phyloP scores from a whole-genome alignment of 1,284 basidiomycete genomes.

The Microbotryum silenes-acaulis region DNA sequence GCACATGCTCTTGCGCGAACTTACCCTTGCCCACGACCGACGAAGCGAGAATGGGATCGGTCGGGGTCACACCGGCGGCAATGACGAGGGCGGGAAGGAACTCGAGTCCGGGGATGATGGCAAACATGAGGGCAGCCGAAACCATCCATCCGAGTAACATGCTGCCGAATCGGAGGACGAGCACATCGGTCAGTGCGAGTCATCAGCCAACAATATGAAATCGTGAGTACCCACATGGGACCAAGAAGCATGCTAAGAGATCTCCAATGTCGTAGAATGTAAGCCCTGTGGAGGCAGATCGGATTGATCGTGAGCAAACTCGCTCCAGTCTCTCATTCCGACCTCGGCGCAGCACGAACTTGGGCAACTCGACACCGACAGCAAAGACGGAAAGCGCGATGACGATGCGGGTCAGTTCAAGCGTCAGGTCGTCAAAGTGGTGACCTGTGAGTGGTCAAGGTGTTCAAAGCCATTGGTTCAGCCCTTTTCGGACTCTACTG shows the following conservation, averaged over 20 bases:
- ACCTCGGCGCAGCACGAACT: constrained; percentile 40
- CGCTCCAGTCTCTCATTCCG: constrained; percentile 25
- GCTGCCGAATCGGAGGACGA: background rate
- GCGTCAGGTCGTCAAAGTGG: constrained; percentile 40
- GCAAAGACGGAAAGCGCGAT: constrained; percentile 97
- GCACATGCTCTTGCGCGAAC: constrained; percentile 97
- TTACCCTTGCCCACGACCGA: constrained; percentile 78
- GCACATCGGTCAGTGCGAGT: constrained; percentile 29
- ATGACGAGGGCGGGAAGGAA: constrained; percentile 82
- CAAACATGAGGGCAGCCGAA: constrained; percentile 62
- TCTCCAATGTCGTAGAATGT: constrained; percentile 84
- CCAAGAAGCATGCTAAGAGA: constrained; percentile 74
- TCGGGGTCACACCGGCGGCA: constrained; percentile 90
- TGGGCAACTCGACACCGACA: constrained; percentile 88
- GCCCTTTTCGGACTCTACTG: constrained; percentile 49
- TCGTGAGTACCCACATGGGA: constrained; percentile 22
- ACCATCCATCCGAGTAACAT: constrained; percentile 38
- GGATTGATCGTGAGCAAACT: background rate
- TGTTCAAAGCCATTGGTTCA: constrained; percentile 55
- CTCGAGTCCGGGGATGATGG: constrained; percentile 72
- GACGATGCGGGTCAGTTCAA: constrained; percentile 88
- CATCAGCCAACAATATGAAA: constrained; percentile 37
- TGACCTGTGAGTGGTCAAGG: constrained; percentile 10
- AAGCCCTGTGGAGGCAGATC: constrained; percentile 47
- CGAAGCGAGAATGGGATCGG: constrained; percentile 64